Evolutionary conservation across 805 yeast species (phyloP).

Genomic region (Saccharomyces paradoxus): DNA sequence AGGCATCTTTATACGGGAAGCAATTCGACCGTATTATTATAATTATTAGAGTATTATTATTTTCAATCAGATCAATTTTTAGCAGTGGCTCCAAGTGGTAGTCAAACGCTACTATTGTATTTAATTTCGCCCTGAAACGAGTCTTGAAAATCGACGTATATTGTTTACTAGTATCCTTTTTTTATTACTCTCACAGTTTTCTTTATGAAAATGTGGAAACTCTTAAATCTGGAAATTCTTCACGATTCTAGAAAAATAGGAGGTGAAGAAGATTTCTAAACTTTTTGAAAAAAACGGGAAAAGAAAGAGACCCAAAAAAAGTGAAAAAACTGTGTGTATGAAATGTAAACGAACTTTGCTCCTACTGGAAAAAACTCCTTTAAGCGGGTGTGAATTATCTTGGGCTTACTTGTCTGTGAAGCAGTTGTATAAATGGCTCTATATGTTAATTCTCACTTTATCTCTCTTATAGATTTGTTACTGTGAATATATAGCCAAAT

Average conservation of each 20-base stretch:
- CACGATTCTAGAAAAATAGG: background rate
- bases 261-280: background rate
- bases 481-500: background rate
- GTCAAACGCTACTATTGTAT: background rate
- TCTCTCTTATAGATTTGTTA: background rate
- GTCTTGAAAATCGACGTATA: background rate
- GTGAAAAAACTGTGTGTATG: background rate
- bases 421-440: background rate
- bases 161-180: background rate
- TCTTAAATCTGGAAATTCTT: background rate
- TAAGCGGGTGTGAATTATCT: background rate
- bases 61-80: background rate
- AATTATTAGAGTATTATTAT: background rate
- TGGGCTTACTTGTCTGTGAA: background rate
- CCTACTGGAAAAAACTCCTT: background rate
- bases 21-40: background rate
- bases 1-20: conserved; percentile 16
- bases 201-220: background rate
- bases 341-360: background rate
- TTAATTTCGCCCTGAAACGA: background rate
- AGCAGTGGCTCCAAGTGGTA: background rate
- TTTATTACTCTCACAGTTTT: background rate
- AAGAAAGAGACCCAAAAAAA: background rate
- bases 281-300: background rate
- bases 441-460: background rate